Base-by-base conservation (phyloP, 495 filamentous ascomycete genomes). In the Tricharina praecox region DNA sequence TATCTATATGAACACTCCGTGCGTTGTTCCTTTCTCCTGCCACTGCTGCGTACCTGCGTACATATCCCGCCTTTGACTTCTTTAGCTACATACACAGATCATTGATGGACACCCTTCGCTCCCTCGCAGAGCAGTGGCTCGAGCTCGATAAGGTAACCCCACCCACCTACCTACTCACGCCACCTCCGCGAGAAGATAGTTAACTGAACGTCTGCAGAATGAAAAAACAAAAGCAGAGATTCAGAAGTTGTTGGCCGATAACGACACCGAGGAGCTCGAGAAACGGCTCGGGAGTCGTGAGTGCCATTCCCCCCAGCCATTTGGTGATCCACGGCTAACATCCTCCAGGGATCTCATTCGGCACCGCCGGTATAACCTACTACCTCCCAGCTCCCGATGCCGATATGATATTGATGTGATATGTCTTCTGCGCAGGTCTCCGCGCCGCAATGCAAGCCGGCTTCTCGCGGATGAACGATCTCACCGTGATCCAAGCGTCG, bases 401-500 rank as follows among this genome's bases (percentile, higher is more conserved):
- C n/a, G n/a, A 37, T 9, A 11, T 5, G 34, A 4, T 7, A 37
- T 11, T 37, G 34, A 7, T 37, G 16, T 9, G 8, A 37, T 32
- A 32, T 40, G 13, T 40, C 40, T 18, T 43, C 40, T 11, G 18
- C 23, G 9, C 19, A 51, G 58, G 58, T 16, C 67, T 84, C 0
- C 70, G 79, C 13, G 77, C 74, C 37, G 70, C 67, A 28, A 84
- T 84, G 79, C 67, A 76, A 48, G 78, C 78, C 25, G 79, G 79
- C 0, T 82, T 81, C 61, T 66, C 76, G 0, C 74, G 72, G 49
- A 77, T 84, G 70, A 84, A 82, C 59, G 67, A 67, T 19, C 56
- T 82, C 45, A 82, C 77, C 0, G 73, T 82, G 39, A 80, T 82
- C 28, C 79, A 82, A 59, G 75, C 79, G 36, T 79, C 79, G 0